Conservation (phyloP, 2,329 filamentous ascomycete species). For the Penicillium italicum region DNA sequence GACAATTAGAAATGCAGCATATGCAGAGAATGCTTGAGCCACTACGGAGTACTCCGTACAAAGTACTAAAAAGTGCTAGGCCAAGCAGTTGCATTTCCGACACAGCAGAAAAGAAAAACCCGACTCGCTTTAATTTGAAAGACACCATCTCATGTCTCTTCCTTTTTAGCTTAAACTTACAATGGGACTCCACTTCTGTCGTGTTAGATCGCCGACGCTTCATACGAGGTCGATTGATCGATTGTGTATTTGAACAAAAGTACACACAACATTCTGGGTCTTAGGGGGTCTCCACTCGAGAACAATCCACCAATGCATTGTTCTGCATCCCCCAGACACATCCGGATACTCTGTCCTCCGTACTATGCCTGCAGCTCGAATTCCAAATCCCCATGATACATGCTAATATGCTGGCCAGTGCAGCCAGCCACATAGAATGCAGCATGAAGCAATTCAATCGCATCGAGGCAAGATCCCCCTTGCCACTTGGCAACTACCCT, state of each 20-base stretch:
- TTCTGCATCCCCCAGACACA: background rate
- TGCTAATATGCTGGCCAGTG: background rate
- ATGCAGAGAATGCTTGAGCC: background rate
- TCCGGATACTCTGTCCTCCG: too few species aligned
- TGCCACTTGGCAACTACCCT: background rate
- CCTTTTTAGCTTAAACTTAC: background rate
- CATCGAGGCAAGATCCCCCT: background rate
- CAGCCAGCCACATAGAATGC: slow-evolving; percentile 6
- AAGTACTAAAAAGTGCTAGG: background rate
- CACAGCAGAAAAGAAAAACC: background rate
- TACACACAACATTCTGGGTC: too few species aligned
- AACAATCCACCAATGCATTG: background rate
- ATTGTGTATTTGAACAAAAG: background rate
- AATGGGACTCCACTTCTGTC: background rate
- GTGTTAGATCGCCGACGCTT: background rate
- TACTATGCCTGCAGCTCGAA: background rate
- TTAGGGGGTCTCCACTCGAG: background rate
- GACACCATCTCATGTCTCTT: background rate
- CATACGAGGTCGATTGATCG: background rate
- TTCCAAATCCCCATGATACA: slow-evolving; percentile 1
- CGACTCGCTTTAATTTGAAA: background rate
- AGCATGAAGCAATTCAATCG: background rate
- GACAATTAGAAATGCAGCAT: background rate
- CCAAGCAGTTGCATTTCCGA: background rate
- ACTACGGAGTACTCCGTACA: background rate